These are phyloP conservation scores for Ailanthus altissimus DNA, from an alignment of 345 rosid genomes.

Conservation along the genomic window DNA sequence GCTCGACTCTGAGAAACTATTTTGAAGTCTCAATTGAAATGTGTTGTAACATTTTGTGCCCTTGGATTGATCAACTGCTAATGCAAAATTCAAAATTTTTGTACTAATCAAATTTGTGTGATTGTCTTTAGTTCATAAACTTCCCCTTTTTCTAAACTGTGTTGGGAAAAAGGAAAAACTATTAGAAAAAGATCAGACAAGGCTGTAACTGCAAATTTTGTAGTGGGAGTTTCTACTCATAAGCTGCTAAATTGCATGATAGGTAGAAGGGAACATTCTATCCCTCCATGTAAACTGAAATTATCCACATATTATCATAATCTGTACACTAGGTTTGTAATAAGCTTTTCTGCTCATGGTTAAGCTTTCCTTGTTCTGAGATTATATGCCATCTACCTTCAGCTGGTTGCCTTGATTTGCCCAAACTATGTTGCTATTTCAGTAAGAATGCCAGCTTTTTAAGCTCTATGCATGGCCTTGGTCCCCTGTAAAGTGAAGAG, in stretches of 20 bases:
- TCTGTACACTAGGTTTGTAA: neutral
- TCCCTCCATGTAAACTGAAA: neutral
- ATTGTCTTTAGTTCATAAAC: neutral
- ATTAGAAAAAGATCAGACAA: neutral
- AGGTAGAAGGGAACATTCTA: neutral
- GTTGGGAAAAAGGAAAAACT: neutral
- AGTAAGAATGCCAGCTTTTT: neutral
- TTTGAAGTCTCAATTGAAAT: slow-evolving; percentile 11
- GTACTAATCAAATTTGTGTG: neutral
- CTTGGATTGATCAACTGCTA: neutral
- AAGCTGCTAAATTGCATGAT: neutral
- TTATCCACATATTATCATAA: neutral
- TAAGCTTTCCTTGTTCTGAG: neutral
- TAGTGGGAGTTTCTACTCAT: neutral
- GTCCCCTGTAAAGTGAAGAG: slow-evolving; percentile 21
- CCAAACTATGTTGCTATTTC: neutral
- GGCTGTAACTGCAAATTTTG: neutral
- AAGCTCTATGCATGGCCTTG: slow-evolving; percentile 29
- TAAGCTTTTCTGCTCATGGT: neutral
- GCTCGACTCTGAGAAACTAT: neutral
- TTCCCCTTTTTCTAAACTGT: neutral
- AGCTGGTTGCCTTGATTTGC: neutral
- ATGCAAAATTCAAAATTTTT: neutral
- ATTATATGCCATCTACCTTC: neutral
- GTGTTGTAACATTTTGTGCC: slow-evolving; percentile 5